Evolutionary conservation across 768 basidiomycete genomes (phyloP).

Genomic region (Tricholoma terreum): DNA sequence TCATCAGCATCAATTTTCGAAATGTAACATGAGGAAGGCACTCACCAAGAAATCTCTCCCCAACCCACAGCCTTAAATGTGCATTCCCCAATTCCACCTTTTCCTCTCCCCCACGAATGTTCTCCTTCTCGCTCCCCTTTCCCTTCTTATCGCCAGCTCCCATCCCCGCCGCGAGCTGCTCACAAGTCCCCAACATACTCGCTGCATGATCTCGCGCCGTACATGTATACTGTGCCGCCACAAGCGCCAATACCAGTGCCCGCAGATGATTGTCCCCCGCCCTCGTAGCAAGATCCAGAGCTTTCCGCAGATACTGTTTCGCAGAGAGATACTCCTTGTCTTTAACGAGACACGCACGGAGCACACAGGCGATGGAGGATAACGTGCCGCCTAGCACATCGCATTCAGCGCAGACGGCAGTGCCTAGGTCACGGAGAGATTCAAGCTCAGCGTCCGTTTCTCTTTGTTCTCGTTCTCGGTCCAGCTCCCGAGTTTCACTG

Average conservation of each 20-base stretch:
- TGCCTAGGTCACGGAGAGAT: constrained; percentile 28
- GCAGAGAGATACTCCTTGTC: constrained; percentile 54
- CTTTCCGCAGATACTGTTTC: constrained; percentile 62
- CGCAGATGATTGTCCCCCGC: constrained; percentile 73
- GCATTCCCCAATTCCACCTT: constrained; percentile 53
- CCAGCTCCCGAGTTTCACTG: not conserved
- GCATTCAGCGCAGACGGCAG: constrained; percentile 42
- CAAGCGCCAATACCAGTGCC: constrained; percentile 63
- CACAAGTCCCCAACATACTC: constrained; percentile 62
- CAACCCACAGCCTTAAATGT: constrained; percentile 67
- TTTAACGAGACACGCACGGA: constrained; percentile 44
- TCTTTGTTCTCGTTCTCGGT: constrained; percentile 9
- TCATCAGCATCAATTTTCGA: not conserved
- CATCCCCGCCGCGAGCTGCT: constrained; percentile 68
- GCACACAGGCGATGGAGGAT: constrained; percentile 49
- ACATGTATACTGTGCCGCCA: constrained; percentile 68
- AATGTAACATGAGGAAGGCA: constrained; percentile 7
- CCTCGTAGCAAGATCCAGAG: constrained; percentile 53
- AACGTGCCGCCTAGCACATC: constrained; percentile 52
- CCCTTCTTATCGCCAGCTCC: constrained; percentile 37
- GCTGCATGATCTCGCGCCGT: constrained; percentile 69
- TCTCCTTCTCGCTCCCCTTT: not conserved
- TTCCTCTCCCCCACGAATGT: constrained; percentile 9
- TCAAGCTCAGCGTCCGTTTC: constrained; percentile 24
- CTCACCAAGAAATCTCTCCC: constrained; percentile 64